Evolutionary conservation across 2,329 filamentous ascomycete species (phyloP).

Genomic region (Bipolaris cookei): DNA sequence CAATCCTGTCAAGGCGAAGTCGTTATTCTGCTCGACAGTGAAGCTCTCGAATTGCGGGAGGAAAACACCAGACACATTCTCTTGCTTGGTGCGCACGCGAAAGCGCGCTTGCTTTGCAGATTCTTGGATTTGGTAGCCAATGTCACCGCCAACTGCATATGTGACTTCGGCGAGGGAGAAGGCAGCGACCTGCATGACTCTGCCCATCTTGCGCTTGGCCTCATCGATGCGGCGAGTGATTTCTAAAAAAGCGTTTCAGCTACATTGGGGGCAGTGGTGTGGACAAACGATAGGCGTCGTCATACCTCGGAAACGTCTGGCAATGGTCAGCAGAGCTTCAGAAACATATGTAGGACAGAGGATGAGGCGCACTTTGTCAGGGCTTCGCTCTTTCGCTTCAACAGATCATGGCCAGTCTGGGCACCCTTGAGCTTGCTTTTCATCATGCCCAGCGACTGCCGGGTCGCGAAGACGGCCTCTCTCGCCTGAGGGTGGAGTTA

Average conservation of each 20-base stretch:
- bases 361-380: constrained; percentile 78
- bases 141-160: constrained; percentile 91
- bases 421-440: constrained; percentile 93
- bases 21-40: constrained; percentile 85
- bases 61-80: constrained; percentile 97
- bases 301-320: constrained; percentile 85
- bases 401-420: constrained; percentile 81
- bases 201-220: constrained; percentile 98
- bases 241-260: constrained; percentile 58
- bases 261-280: constrained; percentile 15
- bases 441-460: constrained; percentile 96
- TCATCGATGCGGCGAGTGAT: constrained; percentile 98
- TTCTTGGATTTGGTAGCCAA: constrained; percentile 96
- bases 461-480: constrained; percentile 96
- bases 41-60: constrained; percentile 93
- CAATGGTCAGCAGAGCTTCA: constrained; percentile 23
- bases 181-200: constrained; percentile 98
- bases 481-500: constrained; percentile 69
- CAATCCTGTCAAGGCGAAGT: constrained; percentile 93
- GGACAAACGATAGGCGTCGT: constrained; percentile 17
- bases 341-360: constrained; percentile 3
- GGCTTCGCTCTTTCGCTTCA: constrained; percentile 98
- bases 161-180: constrained; percentile 98
- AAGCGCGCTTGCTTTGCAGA: constrained; percentile 92
- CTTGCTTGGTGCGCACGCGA: constrained; percentile 90